Percentiles rank a stretch among this genome's conserved stretches.
phyloP scores from a whole-genome alignment of 1,284 basidiomycete species.

The Melampsora americana region DNA sequence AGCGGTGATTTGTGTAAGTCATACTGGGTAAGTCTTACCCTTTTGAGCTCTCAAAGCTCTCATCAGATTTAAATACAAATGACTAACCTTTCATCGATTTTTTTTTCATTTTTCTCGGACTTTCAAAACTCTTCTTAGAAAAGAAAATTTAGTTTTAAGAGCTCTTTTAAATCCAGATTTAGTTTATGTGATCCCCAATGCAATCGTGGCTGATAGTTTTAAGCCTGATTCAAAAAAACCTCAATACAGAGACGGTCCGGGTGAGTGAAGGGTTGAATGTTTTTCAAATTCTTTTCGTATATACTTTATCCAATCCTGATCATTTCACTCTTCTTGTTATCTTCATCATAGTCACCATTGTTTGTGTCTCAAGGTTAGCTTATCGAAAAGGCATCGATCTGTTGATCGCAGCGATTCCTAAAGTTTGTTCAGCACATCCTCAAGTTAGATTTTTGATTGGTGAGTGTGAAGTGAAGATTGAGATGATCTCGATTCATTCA shows the following conservation, averaged over 20 bases:
- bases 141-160: conserved; percentile 88
- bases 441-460: conserved; percentile 85
- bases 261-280: neutral
- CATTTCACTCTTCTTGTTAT: conserved; percentile 1
- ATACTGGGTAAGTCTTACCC: conserved; percentile 86
- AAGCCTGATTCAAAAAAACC: conserved; percentile 32
- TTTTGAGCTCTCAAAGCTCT: neutral
- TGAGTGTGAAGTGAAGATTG: conserved; percentile 53
- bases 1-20: conserved; percentile 91
- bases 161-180: conserved; percentile 69
- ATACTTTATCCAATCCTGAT: neutral
- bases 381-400: conserved; percentile 97
- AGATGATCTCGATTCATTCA: too few relatives aligned
- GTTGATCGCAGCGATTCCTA: conserved; percentile 83
- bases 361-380: conserved; percentile 88
- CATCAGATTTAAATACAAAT: neutral
- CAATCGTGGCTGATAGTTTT: conserved; percentile 84
- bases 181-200: conserved; percentile 90
- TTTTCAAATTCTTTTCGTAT: neutral
- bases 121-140: conserved; percentile 46
- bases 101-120: conserved; percentile 61
- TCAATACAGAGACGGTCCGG: conserved; percentile 22
- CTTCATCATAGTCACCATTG: conserved; percentile 78
- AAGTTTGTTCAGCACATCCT: conserved; percentile 77
- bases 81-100: conserved; percentile 17